A percentile compares a stretch with the other conserved stretches of the same genome.
These are phyloP conservation scores for Alternaria postmessia DNA, from an alignment of 2,329 filamentous ascomycete species.

Conservation along the genomic window DNA sequence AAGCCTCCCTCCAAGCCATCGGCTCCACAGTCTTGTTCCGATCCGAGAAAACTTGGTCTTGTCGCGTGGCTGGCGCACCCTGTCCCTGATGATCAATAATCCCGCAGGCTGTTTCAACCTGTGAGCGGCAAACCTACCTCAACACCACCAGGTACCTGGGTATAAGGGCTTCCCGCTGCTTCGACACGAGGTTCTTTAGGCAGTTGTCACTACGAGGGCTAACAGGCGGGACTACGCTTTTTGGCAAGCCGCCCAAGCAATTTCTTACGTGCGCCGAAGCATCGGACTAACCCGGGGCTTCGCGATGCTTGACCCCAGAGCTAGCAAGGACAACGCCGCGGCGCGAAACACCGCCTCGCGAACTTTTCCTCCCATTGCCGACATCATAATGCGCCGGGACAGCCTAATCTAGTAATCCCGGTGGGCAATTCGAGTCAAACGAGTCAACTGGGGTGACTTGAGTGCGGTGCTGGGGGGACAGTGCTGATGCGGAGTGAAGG, in stretches of 20 bases:
- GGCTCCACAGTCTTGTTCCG: constrained; percentile 10
- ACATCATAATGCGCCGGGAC: constrained; percentile 15
- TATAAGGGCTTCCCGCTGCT: neutral
- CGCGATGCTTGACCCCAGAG: neutral
- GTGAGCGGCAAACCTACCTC: neutral
- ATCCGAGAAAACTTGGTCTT: neutral
- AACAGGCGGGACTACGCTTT: constrained; percentile 12
- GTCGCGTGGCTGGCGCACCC: constrained; percentile 6
- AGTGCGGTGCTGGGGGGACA: neutral
- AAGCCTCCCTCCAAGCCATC: constrained; percentile 1
- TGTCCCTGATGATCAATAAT: constrained; percentile 8
- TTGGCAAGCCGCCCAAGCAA: constrained; percentile 17
- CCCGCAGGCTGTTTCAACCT: neutral
- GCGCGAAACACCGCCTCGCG: constrained; percentile 4
- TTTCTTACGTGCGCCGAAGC: constrained; percentile 7
- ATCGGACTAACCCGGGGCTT: constrained; percentile 13
- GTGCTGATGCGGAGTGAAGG: neutral
- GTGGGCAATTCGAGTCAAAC: neutral
- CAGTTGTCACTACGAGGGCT: neutral
- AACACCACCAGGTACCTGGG: constrained; percentile 1
- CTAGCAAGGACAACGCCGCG: neutral
- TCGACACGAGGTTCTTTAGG: constrained; percentile 1
- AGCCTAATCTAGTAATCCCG: constrained; percentile 10
- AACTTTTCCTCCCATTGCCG: neutral
- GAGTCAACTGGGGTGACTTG: constrained; percentile 1